Evolutionary conservation across 139 green algal species (phyloP).

Genomic region (Chlamydomonas sp.): DNA sequence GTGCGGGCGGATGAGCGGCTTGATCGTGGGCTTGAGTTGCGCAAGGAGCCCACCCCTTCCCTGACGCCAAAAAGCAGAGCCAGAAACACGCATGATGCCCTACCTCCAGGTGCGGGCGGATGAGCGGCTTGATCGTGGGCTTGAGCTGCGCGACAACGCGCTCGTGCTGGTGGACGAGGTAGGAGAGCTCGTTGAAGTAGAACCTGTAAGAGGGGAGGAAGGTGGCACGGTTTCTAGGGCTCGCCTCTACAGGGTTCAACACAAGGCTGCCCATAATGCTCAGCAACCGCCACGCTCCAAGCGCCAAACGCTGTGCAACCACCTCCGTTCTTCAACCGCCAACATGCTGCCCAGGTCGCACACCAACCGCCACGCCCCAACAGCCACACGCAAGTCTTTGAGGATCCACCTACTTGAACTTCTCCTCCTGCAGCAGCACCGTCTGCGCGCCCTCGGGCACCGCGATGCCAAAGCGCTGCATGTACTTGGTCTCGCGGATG

Average conservation of each 20-base stretch:
- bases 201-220: no score
- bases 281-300: not conserved
- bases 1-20: constrained; percentile 74
- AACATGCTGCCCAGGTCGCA: not conserved
- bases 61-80: no score
- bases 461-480: constrained; percentile 74
- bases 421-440: constrained; percentile 70
- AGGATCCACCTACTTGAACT: constrained; percentile 63
- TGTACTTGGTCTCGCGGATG: constrained; percentile 78
- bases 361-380: not conserved
- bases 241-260: no score
- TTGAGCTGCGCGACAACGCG: constrained; percentile 47
- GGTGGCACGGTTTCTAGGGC: no score
- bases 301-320: not conserved
- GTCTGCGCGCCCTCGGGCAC: constrained; percentile 72
- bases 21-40: constrained; percentile 50
- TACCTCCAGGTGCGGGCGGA: constrained; percentile 77
- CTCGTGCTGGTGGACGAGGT: constrained; percentile 70
- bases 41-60: constrained; percentile 48
- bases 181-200: constrained; percentile 76
- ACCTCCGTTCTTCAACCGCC: not conserved
- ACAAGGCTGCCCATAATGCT: not conserved
- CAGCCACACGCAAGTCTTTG: not conserved
- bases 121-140: constrained; percentile 62
- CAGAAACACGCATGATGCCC: no score